Percentiles rank a stretch among this genome's conserved stretches.
phyloP scores from a whole-genome alignment of 805 yeast species.

The Candida lessepsii region DNA sequence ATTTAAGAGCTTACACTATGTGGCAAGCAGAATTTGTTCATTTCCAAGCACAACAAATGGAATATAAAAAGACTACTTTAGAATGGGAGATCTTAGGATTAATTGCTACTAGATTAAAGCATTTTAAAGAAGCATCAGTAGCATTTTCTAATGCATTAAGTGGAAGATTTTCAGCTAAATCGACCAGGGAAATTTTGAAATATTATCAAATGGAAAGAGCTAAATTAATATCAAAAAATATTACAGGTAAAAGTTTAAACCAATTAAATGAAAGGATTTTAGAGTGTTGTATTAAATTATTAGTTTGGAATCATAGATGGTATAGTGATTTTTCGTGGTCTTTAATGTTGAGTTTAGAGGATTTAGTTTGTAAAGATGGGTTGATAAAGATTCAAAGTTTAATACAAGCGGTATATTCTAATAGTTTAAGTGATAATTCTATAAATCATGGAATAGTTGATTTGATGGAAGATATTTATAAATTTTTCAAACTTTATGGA shows the following conservation, averaged over 20 bases:
- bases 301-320: conserved; percentile 99
- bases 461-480: conserved; percentile 52
- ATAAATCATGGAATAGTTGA: conserved; percentile 54
- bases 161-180: conserved; percentile 75
- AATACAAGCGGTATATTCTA: conserved; percentile 62
- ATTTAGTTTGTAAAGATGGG: conserved; percentile 74
- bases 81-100: conserved; percentile 94
- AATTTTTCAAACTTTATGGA: conserved; percentile 45
- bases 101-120: conserved; percentile 82
- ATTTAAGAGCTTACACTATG: conserved; percentile 77
- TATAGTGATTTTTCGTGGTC: conserved; percentile 84
- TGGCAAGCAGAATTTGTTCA: conserved; percentile 93
- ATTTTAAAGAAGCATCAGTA: conserved; percentile 79
- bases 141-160: conserved; percentile 76
- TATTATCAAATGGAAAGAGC: conserved; percentile 56
- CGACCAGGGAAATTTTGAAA: conserved; percentile 70
- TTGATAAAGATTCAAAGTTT: conserved; percentile 71
- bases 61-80: conserved; percentile 69
- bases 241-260: conserved; percentile 32
- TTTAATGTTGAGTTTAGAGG: conserved; percentile 54
- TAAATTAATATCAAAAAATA: conserved; percentile 31
- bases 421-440: conserved; percentile 18
- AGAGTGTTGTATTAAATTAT: conserved; percentile 67
- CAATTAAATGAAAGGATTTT: conserved; percentile 57
- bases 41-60: conserved; percentile 82